Evolutionary conservation across 2,329 filamentous ascomycete genomes (phyloP).

Genomic region (Alternaria atra): DNA sequence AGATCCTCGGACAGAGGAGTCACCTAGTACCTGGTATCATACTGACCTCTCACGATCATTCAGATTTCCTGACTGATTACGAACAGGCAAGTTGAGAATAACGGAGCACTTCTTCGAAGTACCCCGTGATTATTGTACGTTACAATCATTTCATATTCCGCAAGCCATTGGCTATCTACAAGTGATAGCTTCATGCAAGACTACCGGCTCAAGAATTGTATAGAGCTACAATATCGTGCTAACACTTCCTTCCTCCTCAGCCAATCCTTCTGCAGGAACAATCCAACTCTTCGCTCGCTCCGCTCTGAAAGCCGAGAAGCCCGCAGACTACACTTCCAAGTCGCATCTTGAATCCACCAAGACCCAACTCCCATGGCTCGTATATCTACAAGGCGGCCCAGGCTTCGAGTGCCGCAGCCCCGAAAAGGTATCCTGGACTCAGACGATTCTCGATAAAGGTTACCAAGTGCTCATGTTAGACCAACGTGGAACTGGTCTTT

Average conservation of each 20-base stretch:
- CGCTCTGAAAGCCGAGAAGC: constrained; percentile 71
- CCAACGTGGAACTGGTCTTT: constrained; percentile 88
- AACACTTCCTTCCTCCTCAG: constrained; percentile 2
- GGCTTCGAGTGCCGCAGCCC: constrained; percentile 80
- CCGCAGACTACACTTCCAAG: constrained; percentile 58
- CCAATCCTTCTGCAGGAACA: constrained; percentile 65
- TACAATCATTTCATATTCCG: not conserved
- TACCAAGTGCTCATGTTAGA: constrained; percentile 89
- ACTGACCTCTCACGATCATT: not conserved
- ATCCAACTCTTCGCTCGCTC: constrained; percentile 82
- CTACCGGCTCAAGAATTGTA: not conserved
- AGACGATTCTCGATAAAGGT: constrained; percentile 75
- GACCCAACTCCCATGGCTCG: constrained; percentile 65
- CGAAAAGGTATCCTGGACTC: constrained; percentile 76
- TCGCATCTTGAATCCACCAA: constrained; percentile 62
- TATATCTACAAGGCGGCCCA: constrained; percentile 87
- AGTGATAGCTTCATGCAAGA: not conserved
- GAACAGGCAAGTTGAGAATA: constrained; percentile 75
- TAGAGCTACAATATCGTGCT: not conserved
- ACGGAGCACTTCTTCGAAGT: constrained; percentile 89
- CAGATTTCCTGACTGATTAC: not conserved
- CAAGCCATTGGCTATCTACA: not conserved
- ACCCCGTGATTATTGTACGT: constrained; percentile 73
- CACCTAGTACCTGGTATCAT: constrained; percentile 55
- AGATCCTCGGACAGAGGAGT: constrained; percentile 57